Evolutionary conservation across 2,329 filamentous ascomycete genomes (phyloP).

Genomic region (Madurella fahalii): DNA sequence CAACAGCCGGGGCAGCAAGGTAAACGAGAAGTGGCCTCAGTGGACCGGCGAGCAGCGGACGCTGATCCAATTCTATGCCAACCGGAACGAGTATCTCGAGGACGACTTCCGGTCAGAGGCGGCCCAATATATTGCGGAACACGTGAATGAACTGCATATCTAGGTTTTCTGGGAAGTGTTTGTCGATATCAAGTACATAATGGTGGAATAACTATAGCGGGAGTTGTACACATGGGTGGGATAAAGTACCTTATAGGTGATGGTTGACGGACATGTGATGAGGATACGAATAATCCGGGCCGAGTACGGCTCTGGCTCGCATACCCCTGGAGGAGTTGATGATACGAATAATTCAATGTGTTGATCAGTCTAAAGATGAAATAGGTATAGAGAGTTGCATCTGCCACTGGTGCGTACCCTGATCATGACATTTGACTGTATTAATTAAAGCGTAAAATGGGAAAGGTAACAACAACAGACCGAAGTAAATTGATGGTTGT

Average conservation of each 20-base stretch:
- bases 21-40: slow-evolving; percentile 39
- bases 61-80: slow-evolving; percentile 45
- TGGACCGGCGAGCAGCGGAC: slow-evolving; percentile 40
- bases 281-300: neutral
- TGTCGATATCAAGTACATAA: neutral
- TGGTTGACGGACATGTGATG: neutral
- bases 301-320: too few species aligned
- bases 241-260: too few species aligned
- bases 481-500: too few species aligned
- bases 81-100: slow-evolving; percentile 20
- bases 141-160: slow-evolving; percentile 20
- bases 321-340: neutral
- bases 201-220: neutral
- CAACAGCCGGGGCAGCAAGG: slow-evolving; percentile 33
- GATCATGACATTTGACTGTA: too few species aligned
- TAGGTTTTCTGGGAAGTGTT: slow-evolving; percentile 2
- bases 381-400: too few species aligned
- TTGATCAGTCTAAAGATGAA: too few species aligned
- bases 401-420: too few species aligned
- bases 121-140: slow-evolving; percentile 24
- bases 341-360: neutral
- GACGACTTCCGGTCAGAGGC: slow-evolving; percentile 30
- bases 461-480: too few species aligned
- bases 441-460: too few species aligned
- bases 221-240: neutral